Percentiles rank a stretch among this genome's conserved stretches.
phyloP scores from a whole-genome alignment of 176 grass and related monocot species.

The Hsuehochloa calcarea region DNA sequence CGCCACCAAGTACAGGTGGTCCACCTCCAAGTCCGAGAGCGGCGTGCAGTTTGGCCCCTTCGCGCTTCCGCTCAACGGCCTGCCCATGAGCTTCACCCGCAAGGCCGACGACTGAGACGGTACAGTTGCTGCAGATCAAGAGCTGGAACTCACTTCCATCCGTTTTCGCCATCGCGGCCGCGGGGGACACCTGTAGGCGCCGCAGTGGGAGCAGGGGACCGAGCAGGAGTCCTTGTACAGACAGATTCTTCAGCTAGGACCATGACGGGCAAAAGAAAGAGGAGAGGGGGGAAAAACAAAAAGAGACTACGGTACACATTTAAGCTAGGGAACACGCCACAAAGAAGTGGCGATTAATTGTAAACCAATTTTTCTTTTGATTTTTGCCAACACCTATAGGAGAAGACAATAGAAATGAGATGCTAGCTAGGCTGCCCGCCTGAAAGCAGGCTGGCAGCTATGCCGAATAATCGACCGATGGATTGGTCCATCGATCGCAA shows the following conservation, averaged over 20 bases:
- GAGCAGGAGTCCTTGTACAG: conserved; percentile 40
- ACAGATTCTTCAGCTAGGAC: conserved; percentile 52
- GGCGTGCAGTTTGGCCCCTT: conserved; percentile 91
- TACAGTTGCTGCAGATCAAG: neutral
- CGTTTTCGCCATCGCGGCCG: conserved; percentile 37
- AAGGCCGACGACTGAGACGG: conserved; percentile 18
- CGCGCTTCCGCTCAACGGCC: conserved; percentile 72
- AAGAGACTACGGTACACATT: neutral
- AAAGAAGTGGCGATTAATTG: conserved; percentile 52
- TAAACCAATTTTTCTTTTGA: conserved; percentile 7
- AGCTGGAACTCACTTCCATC: neutral
- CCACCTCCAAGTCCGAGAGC: conserved; percentile 70
- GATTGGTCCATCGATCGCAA: neutral
- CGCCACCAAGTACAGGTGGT: conserved; percentile 84
- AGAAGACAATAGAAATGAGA: neutral
- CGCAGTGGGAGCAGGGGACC: conserved; percentile 11
- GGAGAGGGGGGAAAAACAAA: neutral
- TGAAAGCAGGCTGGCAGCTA: conserved; percentile 56
- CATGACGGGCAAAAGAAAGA: neutral
- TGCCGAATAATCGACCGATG: conserved; percentile 20
- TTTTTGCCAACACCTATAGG: conserved; percentile 19
- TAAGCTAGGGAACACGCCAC: conserved; percentile 32
- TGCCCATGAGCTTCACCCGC: conserved; percentile 80
- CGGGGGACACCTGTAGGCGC: conserved; percentile 32
- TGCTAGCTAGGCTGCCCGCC: conserved; percentile 27